Conservation (phyloP, 768 basidiomycete species). For the Gyrodon lividus region DNA sequence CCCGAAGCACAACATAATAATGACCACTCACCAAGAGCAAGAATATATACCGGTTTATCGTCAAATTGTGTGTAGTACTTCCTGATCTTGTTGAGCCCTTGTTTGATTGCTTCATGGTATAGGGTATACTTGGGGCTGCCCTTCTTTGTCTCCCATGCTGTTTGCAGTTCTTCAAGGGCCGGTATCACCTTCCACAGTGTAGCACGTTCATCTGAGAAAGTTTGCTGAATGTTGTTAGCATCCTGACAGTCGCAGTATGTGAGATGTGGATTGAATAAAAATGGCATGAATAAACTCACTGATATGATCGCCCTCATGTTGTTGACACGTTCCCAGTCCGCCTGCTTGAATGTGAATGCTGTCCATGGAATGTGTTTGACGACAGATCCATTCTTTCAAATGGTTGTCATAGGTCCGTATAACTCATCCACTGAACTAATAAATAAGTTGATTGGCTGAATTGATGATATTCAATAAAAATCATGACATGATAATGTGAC, state of each 20-base stretch:
- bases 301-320: too few species aligned
- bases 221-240: slow-evolving; percentile 25
- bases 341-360: too few species aligned
- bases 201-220: slow-evolving; percentile 24
- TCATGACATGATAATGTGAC: too few species aligned
- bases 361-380: too few species aligned
- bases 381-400: too few species aligned
- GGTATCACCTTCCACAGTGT: slow-evolving; percentile 30
- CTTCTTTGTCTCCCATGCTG: slow-evolving; percentile 31
- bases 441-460: too few species aligned
- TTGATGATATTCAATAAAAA: too few species aligned
- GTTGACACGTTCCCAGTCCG: too few species aligned
- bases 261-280: too few species aligned
- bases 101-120: slow-evolving; percentile 19
- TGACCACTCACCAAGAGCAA: slow-evolving; percentile 26
- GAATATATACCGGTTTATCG: slow-evolving; percentile 14
- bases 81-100: slow-evolving; percentile 23
- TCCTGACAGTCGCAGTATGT: slow-evolving; percentile 2
- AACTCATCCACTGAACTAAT: too few species aligned
- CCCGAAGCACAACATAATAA: not conserved
- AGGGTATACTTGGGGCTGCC: slow-evolving; percentile 1
- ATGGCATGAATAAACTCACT: too few species aligned
- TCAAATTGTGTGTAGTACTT: slow-evolving; percentile 22
- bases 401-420: too few species aligned
- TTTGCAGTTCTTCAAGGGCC: slow-evolving; percentile 26